Evolutionary conservation across 2,329 filamentous ascomycete species (phyloP).

Genomic region (Cryphonectria carpinicola): DNA sequence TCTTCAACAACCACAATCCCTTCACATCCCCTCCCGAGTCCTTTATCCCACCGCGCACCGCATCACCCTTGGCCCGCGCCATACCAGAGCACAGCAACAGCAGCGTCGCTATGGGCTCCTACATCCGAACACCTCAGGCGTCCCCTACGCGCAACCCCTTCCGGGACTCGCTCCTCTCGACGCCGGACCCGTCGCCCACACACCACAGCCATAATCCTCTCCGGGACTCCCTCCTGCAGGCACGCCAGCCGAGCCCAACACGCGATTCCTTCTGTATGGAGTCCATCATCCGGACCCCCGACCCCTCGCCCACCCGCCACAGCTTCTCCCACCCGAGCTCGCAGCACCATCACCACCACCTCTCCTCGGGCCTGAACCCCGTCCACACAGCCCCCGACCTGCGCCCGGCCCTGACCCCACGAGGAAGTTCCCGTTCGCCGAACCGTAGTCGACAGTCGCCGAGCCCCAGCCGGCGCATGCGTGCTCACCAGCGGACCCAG

Average conservation of each 20-base stretch:
- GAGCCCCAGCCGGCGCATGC: conserved; percentile 28
- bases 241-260: conserved; percentile 24
- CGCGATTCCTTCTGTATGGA: conserved; percentile 23
- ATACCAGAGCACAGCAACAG: conserved; percentile 15
- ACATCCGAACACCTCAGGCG: conserved; percentile 23
- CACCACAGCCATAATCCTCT: conserved; percentile 25
- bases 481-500: conserved; percentile 28
- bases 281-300: conserved; percentile 24
- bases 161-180: conserved; percentile 26
- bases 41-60: conserved; percentile 24
- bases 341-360: conserved; percentile 3
- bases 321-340: conserved; percentile 28
- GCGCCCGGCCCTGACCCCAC: conserved; percentile 21
- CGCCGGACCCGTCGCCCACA: conserved; percentile 24
- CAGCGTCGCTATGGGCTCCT: conserved; percentile 15
- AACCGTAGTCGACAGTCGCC: conserved; percentile 26
- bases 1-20: conserved; percentile 28
- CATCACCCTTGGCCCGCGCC: conserved; percentile 23
- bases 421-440: conserved; percentile 18
- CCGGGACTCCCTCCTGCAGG: conserved; percentile 26
- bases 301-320: conserved; percentile 26
- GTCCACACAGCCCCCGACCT: conserved; percentile 26
- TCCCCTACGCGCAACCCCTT: conserved; percentile 25
- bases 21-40: conserved; percentile 28
- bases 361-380: conserved; percentile 7